Evolutionary conservation across 2,329 filamentous ascomycete species (phyloP).

Genomic region (Fusarium sp.): DNA sequence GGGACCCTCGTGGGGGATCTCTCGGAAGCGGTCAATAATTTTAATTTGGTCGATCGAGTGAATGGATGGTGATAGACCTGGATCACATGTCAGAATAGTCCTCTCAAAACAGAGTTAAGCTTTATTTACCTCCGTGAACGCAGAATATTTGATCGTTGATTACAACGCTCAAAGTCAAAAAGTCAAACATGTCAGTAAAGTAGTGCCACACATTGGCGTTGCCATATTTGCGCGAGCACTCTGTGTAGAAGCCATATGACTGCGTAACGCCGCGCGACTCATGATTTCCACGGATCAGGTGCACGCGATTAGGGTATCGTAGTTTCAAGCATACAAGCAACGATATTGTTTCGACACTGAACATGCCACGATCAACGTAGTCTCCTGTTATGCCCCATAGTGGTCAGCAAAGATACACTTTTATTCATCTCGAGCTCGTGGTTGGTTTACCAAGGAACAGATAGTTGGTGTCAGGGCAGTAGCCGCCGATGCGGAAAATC

Average conservation of each 20-base stretch:
- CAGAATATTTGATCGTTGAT: slow-evolving; percentile 99
- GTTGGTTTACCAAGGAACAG: slow-evolving; percentile 82
- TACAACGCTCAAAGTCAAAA: slow-evolving; percentile 93
- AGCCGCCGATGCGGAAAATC: slow-evolving; percentile 98
- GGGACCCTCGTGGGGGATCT: slow-evolving; percentile 97
- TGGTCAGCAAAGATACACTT: slow-evolving; percentile 23
- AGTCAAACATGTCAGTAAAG: slow-evolving; percentile 99
- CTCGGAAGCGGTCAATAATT: slow-evolving; percentile 97
- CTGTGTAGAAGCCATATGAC: slow-evolving; percentile 99
- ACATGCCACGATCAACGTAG: slow-evolving; percentile 98
- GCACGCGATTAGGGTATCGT: slow-evolving; percentile 94
- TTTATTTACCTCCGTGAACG: slow-evolving; percentile 81
- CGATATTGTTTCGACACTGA: slow-evolving; percentile 98
- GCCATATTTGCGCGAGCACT: slow-evolving; percentile 97
- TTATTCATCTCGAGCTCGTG: background rate
- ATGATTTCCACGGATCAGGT: slow-evolving; percentile 97
- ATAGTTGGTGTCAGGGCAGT: slow-evolving; percentile 98
- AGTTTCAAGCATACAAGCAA: slow-evolving; percentile 97
- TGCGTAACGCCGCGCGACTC: slow-evolving; percentile 98
- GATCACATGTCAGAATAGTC: slow-evolving; percentile 9
- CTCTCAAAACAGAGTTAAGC: background rate
- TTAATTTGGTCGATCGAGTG: slow-evolving; percentile 99
- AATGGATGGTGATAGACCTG: slow-evolving; percentile 86
- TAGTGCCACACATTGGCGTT: slow-evolving; percentile 99
- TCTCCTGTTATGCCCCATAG: slow-evolving; percentile 70